Evolutionary conservation across 129 eudicot species (phyloP).

Genomic region (Arctium minus): DNA sequence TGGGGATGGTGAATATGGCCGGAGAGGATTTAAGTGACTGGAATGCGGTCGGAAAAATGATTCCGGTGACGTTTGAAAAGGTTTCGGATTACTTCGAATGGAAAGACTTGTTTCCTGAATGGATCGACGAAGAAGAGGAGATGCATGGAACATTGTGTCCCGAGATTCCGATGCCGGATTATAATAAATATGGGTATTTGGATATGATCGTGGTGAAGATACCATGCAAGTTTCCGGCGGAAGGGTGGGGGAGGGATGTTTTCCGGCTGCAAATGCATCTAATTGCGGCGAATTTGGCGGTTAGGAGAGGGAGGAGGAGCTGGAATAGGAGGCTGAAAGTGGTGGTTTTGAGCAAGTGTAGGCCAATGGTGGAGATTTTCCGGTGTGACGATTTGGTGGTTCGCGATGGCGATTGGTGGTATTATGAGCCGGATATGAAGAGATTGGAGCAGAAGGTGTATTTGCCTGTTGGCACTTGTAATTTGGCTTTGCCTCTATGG

Average conservation of each 20-base stretch:
- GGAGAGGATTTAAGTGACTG: slow-evolving; percentile 74
- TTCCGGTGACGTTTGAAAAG: slow-evolving; percentile 37
- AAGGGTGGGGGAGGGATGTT: slow-evolving; percentile 80
- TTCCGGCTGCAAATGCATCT: slow-evolving; percentile 75
- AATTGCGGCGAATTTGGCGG: slow-evolving; percentile 66
- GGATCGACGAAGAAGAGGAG: slow-evolving; percentile 97
- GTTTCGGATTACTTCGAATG: slow-evolving; percentile 66
- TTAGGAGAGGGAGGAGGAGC: slow-evolving; percentile 52
- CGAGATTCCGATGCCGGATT: slow-evolving; percentile 73
- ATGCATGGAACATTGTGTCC: slow-evolving; percentile 69
- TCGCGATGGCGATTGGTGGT: slow-evolving; percentile 88
- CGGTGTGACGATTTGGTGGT: slow-evolving; percentile 66
- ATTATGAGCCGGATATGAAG: slow-evolving; percentile 46
- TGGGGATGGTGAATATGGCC: slow-evolving; percentile 78
- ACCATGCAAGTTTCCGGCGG: slow-evolving; percentile 56
- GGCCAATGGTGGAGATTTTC: slow-evolving; percentile 87
- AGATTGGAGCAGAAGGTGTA: slow-evolving; percentile 61
- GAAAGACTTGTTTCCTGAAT: slow-evolving; percentile 84
- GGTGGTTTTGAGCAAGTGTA: slow-evolving; percentile 70
- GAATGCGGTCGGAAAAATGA: slow-evolving; percentile 43
- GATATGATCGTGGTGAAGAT: slow-evolving; percentile 77
- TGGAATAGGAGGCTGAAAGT: slow-evolving; percentile 56
- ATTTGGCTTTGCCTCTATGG: slow-evolving; percentile 81
- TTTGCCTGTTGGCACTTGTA: slow-evolving; percentile 84
- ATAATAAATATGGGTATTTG: slow-evolving; percentile 40